Evolutionary conservation across 305 asterid genomes (phyloP), one percentile per base, ranked within the genome.

Genomic region (Fraxinus paxiana): DNA sequence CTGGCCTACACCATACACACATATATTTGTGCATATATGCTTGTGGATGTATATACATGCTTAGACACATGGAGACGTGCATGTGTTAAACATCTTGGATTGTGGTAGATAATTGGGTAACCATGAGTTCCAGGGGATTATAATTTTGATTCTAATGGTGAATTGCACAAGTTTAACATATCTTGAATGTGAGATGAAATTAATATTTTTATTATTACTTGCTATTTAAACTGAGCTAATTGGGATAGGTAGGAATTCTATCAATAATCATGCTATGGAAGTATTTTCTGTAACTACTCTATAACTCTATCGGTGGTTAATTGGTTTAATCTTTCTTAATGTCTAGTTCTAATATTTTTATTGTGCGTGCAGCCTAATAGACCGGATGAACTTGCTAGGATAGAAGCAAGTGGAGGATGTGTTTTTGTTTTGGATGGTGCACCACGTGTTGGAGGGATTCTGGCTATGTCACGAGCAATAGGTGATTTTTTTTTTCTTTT

Each of bases 391-490:
- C 86, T 41, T 67, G 88, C 85, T 0, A 85, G 97, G 81, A 84
- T 92, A 17, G 79, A 86, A 74, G 91, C 88, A 3, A 10, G 37
- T 24, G 97, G 94, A 3, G 97, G 94, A 6, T 77, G 46, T 0
- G 84, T 92, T 8, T 0, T 84, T 15, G 13, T 41, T 77, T 13
- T 26, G 0, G 87, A 85, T 17, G 87, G 87, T 15, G 76, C 86
- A 12, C 73, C 73, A 12, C 85, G 94, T 7, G 91, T 92, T 76
- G 84, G 84, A 82, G 93, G 97, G 31, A 63, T 92, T 48, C 81
- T 92, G 26, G 90, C 92, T 0, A 87, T 89, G 88, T 84, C 94
- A 65, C 88, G 93, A 41, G 88, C 97, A 22, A 86, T 92, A 77
- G 91, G 92, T 87, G 80, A 31, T 30, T 24, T 65, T 30, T 65